A percentile compares a stretch with the other conserved stretches of the same genome.
phyloP scores from a whole-genome alignment of 164 flowering plant genomes.

The Chimonanthus praecox region DNA sequence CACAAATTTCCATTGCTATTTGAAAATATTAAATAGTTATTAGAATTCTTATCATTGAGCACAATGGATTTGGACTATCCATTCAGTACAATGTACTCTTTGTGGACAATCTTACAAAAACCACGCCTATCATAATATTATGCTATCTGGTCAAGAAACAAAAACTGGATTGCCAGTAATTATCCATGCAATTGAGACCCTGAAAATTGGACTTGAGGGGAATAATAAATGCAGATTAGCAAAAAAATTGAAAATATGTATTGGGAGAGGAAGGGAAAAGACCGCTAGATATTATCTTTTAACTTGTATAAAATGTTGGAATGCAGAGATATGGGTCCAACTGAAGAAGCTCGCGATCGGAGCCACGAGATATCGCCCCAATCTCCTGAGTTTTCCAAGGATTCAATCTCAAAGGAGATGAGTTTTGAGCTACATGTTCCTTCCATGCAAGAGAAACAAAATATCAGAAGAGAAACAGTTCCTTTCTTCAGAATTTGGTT shows the following conservation, averaged over 20 bases:
- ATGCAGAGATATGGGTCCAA: conserved; percentile 22
- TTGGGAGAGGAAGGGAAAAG: too few relatives aligned
- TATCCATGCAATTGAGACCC: too few relatives aligned
- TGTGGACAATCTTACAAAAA: too few relatives aligned
- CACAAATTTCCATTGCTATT: too few relatives aligned
- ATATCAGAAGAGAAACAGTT: conserved; percentile 11
- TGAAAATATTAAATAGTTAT: background rate
- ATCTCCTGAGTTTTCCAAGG: conserved; percentile 17
- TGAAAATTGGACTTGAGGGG: too few relatives aligned
- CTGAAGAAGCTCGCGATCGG: conserved; percentile 19
- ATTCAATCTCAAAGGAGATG: conserved; percentile 10
- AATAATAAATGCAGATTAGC: too few relatives aligned
- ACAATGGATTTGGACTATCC: too few relatives aligned
- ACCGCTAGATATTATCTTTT: background rate
- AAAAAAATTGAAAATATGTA: too few relatives aligned
- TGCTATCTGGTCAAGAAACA: too few relatives aligned
- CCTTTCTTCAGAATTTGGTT: conserved; percentile 27
- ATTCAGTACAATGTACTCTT: too few relatives aligned
- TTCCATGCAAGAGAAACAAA: conserved; percentile 5
- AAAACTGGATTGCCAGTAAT: too few relatives aligned
- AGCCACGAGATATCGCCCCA: conserved; percentile 12
- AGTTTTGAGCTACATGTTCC: conserved; percentile 6
- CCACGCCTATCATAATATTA: too few relatives aligned
- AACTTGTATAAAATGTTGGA: conserved; percentile 6
- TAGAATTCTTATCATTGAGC: background rate